Evolutionary conservation across 2,329 filamentous ascomycete species (phyloP).

Genomic region (Orbilia quercus): DNA sequence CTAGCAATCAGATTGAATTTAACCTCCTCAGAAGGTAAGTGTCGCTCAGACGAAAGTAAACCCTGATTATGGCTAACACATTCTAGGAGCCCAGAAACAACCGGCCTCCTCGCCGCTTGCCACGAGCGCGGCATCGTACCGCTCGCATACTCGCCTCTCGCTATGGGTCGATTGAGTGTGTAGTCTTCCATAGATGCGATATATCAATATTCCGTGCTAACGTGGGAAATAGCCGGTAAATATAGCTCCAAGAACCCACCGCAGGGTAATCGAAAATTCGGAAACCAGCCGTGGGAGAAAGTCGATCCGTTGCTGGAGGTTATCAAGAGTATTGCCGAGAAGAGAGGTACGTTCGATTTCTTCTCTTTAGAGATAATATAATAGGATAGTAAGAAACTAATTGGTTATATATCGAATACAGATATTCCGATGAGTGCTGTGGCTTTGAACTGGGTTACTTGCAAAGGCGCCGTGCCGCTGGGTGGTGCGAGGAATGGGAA

Average conservation of each 20-base stretch:
- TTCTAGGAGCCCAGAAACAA: slow-evolving; percentile 62
- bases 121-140: slow-evolving; percentile 64
- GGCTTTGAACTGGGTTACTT: slow-evolving; percentile 65
- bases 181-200: neutral
- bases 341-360: slow-evolving; percentile 58
- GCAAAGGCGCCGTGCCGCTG: slow-evolving; percentile 65
- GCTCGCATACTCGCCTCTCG: slow-evolving; percentile 64
- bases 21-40: slow-evolving; percentile 63
- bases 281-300: slow-evolving; percentile 65
- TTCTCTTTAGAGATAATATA: neutral
- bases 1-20: slow-evolving; percentile 66
- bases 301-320: slow-evolving; percentile 63
- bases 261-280: slow-evolving; percentile 63
- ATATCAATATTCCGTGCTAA: neutral
- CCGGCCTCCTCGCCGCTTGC: slow-evolving; percentile 64
- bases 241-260: slow-evolving; percentile 63
- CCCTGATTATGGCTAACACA: neutral
- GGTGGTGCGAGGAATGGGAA: slow-evolving; percentile 64
- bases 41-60: too few species aligned
- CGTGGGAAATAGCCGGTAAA: slow-evolving; percentile 60
- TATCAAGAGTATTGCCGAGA: slow-evolving; percentile 62
- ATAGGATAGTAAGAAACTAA: neutral
- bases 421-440: slow-evolving; percentile 61
- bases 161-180: slow-evolving; percentile 62
- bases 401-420: neutral